These are phyloP conservation scores for Heliamphora pulchella DNA, from an alignment of 179 eudicot species.

Conservation along the genomic window DNA sequence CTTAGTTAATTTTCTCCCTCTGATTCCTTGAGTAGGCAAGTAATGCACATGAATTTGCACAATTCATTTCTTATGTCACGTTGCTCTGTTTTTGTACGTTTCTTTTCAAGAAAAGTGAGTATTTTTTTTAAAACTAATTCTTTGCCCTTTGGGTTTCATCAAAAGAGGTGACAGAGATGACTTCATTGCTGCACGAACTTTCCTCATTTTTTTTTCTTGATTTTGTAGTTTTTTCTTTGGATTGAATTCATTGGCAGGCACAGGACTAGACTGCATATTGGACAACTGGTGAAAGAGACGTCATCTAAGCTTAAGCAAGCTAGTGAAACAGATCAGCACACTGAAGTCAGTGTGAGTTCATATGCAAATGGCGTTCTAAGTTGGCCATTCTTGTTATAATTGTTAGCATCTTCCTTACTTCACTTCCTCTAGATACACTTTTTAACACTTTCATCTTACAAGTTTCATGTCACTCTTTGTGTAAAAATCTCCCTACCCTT, in stretches of 20 bases:
- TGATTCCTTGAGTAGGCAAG: background rate
- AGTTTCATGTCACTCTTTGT: background rate
- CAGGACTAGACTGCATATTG: conserved; percentile 60
- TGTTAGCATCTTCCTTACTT: background rate
- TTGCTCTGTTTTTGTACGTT: background rate
- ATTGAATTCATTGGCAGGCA: conserved; percentile 37
- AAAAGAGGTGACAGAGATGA: background rate
- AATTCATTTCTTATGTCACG: background rate
- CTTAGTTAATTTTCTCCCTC: background rate
- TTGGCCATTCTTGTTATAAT: background rate
- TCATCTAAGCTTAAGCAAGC: conserved; percentile 75
- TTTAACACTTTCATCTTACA: background rate
- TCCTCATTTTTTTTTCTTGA: background rate
- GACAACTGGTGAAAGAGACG: conserved; percentile 68
- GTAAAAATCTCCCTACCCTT: background rate
- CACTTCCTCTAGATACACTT: background rate
- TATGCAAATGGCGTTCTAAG: background rate
- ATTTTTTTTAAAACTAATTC: no score
- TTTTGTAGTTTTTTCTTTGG: background rate
- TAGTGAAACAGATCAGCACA: conserved; percentile 47
- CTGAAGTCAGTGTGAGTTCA: conserved; percentile 53
- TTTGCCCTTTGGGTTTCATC: background rate
- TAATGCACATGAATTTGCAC: background rate
- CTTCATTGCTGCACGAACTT: background rate
- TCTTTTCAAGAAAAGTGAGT: background rate